Evolutionary conservation across 495 filamentous ascomycete genomes (phyloP).

Genomic region (Aspergillus sclerotiicarbonarius): DNA sequence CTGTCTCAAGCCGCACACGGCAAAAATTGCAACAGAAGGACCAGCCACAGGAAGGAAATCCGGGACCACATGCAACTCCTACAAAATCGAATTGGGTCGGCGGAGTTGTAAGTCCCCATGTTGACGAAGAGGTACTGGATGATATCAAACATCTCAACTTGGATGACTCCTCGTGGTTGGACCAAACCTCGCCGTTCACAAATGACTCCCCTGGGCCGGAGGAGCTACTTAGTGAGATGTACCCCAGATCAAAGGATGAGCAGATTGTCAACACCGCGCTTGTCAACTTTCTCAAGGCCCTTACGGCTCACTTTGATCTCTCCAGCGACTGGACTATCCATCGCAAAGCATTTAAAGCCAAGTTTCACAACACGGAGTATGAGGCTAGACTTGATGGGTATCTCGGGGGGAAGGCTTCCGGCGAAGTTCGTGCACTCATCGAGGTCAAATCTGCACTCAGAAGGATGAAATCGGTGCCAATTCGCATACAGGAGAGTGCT

Average conservation of each 20-base stretch:
- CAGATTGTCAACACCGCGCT: slow-evolving; percentile 16
- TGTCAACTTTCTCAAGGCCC: slow-evolving; percentile 4
- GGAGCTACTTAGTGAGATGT: not conserved
- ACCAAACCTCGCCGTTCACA: too few relatives aligned
- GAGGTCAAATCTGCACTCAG: slow-evolving; percentile 9
- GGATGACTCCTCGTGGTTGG: too few relatives aligned
- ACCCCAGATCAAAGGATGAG: slow-evolving; percentile 22
- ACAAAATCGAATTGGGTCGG: too few relatives aligned
- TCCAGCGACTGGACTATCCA: slow-evolving; percentile 3
- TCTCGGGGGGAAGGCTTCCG: not conserved
- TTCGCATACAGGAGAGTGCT: slow-evolving; percentile 15
- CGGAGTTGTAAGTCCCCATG: too few relatives aligned
- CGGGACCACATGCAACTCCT: too few relatives aligned
- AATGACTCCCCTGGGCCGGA: not conserved
- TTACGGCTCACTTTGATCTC: not conserved
- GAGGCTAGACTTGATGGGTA: slow-evolving; percentile 13
- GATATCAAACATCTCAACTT: too few relatives aligned
- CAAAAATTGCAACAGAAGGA: too few relatives aligned
- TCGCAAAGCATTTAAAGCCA: slow-evolving; percentile 2
- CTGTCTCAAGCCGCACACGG: too few relatives aligned
- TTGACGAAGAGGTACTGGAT: too few relatives aligned
- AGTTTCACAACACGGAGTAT: not conserved
- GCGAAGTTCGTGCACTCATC: not conserved
- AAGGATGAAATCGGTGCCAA: not conserved
- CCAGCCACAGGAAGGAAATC: too few relatives aligned